These are phyloP conservation scores for Trametes villosa DNA, from an alignment of 768 basidiomycete genomes.

Conservation along the genomic window DNA sequence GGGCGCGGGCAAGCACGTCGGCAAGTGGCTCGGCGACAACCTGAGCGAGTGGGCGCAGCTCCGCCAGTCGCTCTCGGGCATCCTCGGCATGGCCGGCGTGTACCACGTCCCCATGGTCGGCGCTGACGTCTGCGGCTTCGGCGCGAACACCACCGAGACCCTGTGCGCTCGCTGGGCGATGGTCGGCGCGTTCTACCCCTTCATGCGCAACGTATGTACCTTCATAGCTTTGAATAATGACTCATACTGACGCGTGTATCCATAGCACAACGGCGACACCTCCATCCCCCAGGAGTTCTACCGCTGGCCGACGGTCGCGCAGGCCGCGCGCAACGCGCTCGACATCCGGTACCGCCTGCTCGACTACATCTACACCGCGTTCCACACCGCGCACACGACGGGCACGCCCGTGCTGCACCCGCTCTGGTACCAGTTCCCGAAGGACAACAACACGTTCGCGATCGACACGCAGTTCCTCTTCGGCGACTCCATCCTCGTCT, in stretches of 20 bases:
- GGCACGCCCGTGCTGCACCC: slow-evolving; percentile 72
- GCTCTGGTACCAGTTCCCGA: slow-evolving; percentile 69
- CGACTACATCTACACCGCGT: slow-evolving; percentile 74
- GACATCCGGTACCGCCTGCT: slow-evolving; percentile 69
- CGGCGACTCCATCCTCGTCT: slow-evolving; percentile 68
- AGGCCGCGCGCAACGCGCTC: slow-evolving; percentile 62
- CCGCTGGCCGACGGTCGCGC: slow-evolving; percentile 58
- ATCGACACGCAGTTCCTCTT: slow-evolving; percentile 75
- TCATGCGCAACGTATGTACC: slow-evolving; percentile 70
- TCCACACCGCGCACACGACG: slow-evolving; percentile 58
- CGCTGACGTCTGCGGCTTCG: slow-evolving; percentile 72
- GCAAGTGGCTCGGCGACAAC: slow-evolving; percentile 79
- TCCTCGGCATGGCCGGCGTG: slow-evolving; percentile 66
- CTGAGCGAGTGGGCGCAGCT: slow-evolving; percentile 63
- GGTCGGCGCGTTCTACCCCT: slow-evolving; percentile 78
- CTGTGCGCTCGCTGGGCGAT: slow-evolving; percentile 79
- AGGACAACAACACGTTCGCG: slow-evolving; percentile 58
- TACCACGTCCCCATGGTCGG: slow-evolving; percentile 80
- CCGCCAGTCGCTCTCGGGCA: slow-evolving; percentile 60
- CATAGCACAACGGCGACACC: slow-evolving; percentile 57
- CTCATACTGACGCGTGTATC: neutral
- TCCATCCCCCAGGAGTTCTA: slow-evolving; percentile 70
- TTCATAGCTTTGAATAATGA: neutral
- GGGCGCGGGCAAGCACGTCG: slow-evolving; percentile 67
- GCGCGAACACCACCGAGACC: slow-evolving; percentile 64